phyloP scores from a whole-genome alignment of 345 rosid species.

The Kernera saxatilis region DNA sequence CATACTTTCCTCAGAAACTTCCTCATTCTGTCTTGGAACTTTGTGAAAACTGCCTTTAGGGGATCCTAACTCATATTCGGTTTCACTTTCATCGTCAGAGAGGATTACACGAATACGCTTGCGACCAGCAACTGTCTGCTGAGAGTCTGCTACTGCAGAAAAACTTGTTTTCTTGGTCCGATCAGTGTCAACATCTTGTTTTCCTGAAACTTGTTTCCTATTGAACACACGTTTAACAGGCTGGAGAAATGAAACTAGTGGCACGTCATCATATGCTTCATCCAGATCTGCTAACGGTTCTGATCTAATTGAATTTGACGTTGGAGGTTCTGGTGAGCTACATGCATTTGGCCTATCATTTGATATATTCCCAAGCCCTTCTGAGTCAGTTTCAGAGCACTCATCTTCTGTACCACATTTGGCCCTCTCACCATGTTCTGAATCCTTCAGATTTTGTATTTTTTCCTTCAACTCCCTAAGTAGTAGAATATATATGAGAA shows the following conservation, averaged over 20 bases:
- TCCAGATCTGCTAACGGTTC: slow-evolving; percentile 33
- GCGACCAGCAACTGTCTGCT: slow-evolving; percentile 48
- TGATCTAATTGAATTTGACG: slow-evolving; percentile 35
- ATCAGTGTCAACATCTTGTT: slow-evolving; percentile 27
- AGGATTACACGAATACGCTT: slow-evolving; percentile 67
- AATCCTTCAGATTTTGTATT: slow-evolving; percentile 56
- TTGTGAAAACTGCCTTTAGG: slow-evolving; percentile 27
- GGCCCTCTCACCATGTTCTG: slow-evolving; percentile 32
- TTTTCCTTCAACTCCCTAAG: slow-evolving; percentile 64
- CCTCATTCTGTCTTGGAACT: slow-evolving; percentile 29
- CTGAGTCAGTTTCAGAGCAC: slow-evolving; percentile 91
- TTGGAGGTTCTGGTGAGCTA: slow-evolving; percentile 33
- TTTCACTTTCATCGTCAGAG: slow-evolving; percentile 85
- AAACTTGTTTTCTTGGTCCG: slow-evolving; percentile 31
- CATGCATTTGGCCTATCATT: slow-evolving; percentile 36
- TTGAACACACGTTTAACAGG: slow-evolving; percentile 36
- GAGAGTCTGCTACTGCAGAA: slow-evolving; percentile 39
- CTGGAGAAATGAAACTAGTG: slow-evolving; percentile 54
- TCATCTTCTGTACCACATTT: slow-evolving; percentile 38
- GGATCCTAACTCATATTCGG: slow-evolving; percentile 34
- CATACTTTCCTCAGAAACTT: slow-evolving; percentile 53
- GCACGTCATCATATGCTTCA: slow-evolving; percentile 52
- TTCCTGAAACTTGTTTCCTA: slow-evolving; percentile 29
- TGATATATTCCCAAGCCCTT: slow-evolving; percentile 45
- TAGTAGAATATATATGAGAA: slow-evolving; percentile 18